These are phyloP conservation scores for Xylariaceae sp. DNA, from an alignment of 2,329 filamentous ascomycete genomes.

Conservation along the genomic window DNA sequence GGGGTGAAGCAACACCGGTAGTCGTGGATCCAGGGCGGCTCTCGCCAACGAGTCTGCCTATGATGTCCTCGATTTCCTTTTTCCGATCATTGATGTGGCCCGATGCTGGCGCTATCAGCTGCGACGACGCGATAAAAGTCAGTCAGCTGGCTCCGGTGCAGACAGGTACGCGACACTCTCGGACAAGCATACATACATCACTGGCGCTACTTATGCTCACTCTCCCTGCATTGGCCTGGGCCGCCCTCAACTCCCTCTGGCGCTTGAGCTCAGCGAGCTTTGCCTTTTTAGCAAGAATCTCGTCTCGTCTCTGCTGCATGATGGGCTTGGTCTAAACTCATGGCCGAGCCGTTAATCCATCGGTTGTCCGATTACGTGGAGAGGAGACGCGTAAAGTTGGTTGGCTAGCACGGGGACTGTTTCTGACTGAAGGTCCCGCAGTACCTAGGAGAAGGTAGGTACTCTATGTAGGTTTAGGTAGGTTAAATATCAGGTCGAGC, in stretches of 20 bases:
- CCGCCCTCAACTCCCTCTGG: constrained; percentile 78
- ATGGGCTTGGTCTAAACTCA: constrained; percentile 41
- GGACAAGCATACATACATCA: constrained; percentile 56
- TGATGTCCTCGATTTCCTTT: constrained; percentile 77
- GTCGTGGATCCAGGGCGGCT: constrained; percentile 67
- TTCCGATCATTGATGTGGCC: constrained; percentile 63
- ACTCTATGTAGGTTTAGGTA: no score
- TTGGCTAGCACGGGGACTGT: no score
- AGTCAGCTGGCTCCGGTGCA: constrained; percentile 14
- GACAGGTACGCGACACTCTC: neutral
- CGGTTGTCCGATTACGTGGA: neutral
- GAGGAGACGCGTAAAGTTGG: neutral
- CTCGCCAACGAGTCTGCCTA: constrained; percentile 76
- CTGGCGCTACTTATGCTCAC: constrained; percentile 61
- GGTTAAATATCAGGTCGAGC: neutral
- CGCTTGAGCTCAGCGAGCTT: constrained; percentile 95
- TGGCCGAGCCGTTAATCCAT: constrained; percentile 30
- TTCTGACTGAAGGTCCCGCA: no score
- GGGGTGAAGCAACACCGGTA: constrained; percentile 62
- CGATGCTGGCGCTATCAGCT: constrained; percentile 66
- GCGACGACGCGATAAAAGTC: constrained; percentile 15
- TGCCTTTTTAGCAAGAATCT: constrained; percentile 93
- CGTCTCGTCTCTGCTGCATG: constrained; percentile 82
- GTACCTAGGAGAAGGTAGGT: no score
- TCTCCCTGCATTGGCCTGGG: constrained; percentile 65